Percentiles rank a stretch among this genome's conserved stretches.
Conservation (phyloP, 106 monocot species). For the Phalaenopsis equestris region DNA sequence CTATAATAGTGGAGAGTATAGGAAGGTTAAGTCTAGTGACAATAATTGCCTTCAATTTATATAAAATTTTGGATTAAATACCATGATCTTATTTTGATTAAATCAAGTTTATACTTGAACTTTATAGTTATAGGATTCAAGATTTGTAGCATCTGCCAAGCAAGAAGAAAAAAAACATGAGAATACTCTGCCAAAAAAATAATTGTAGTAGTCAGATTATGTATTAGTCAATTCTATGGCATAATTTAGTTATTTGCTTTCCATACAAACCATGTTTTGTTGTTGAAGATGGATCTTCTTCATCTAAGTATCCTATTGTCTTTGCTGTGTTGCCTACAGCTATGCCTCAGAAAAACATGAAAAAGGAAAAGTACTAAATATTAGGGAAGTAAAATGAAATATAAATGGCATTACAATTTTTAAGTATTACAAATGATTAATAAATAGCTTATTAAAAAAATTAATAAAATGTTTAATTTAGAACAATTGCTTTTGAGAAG, state of each 20-base stretch:
- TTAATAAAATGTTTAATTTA: no score
- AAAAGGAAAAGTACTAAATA: background rate
- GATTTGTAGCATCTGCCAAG: constrained; percentile 46
- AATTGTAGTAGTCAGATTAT: background rate
- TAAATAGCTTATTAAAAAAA: no score
- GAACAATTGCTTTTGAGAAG: no score
- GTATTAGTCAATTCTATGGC: background rate
- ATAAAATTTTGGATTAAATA: no score
- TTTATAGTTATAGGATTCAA: no score
- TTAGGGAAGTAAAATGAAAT: background rate
- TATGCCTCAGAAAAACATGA: constrained; percentile 27
- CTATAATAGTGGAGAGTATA: no score
- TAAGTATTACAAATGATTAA: background rate
- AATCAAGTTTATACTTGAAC: no score
- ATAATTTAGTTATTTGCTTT: background rate
- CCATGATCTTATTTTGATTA: constrained; percentile 13
- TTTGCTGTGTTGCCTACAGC: constrained; percentile 74
- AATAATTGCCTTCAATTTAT: no score
- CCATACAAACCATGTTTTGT: constrained; percentile 58
- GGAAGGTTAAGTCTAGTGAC: no score
- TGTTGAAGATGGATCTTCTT: constrained; percentile 67
- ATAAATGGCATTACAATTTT: background rate
- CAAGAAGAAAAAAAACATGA: constrained; percentile 3
- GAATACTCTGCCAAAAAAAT: background rate
- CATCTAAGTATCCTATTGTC: constrained; percentile 45